phyloP scores from a whole-genome alignment of 192 early-diverging fungal genomes.

The Gonapodya prolifera region DNA sequence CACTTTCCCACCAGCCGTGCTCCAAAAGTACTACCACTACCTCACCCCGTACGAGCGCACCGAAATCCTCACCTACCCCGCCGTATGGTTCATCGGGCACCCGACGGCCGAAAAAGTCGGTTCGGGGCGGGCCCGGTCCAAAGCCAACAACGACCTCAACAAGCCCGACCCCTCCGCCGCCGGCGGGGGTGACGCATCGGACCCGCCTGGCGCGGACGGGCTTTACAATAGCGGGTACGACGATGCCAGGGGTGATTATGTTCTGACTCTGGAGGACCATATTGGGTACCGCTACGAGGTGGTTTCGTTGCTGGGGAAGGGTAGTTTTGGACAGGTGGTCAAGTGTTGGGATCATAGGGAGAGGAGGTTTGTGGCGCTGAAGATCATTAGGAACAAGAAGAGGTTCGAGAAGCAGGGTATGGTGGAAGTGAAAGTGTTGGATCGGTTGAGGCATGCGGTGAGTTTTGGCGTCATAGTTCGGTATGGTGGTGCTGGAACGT shows the following conservation, averaged over 20 bases:
- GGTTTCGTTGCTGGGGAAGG: constrained; percentile 79
- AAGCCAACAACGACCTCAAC: constrained; percentile 38
- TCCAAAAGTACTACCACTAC: not conserved
- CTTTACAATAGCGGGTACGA: constrained; percentile 44
- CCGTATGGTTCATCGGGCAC: constrained; percentile 83
- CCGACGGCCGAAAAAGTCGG: constrained; percentile 41
- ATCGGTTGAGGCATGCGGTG: constrained; percentile 68
- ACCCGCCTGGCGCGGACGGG: constrained; percentile 11
- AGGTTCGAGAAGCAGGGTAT: constrained; percentile 90
- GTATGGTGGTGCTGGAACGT: not conserved
- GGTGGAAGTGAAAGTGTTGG: constrained; percentile 89
- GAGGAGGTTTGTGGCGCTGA: constrained; percentile 72
- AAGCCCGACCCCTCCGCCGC: constrained; percentile 34
- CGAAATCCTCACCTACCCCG: constrained; percentile 69
- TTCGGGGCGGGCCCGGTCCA: constrained; percentile 39
- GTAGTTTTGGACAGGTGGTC: constrained; percentile 89
- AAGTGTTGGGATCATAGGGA: constrained; percentile 90
- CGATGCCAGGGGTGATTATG: constrained; percentile 91
- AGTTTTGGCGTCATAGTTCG: not conserved
- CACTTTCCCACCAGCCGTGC: not conserved
- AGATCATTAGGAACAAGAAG: constrained; percentile 93
- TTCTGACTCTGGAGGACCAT: constrained; percentile 79
- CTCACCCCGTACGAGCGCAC: constrained; percentile 75
- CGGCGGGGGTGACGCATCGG: constrained; percentile 12
- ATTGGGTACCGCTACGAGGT: constrained; percentile 89